phyloP scores from a whole-genome alignment of 495 filamentous ascomycete species.

The Penicillium atrosanguineum region DNA sequence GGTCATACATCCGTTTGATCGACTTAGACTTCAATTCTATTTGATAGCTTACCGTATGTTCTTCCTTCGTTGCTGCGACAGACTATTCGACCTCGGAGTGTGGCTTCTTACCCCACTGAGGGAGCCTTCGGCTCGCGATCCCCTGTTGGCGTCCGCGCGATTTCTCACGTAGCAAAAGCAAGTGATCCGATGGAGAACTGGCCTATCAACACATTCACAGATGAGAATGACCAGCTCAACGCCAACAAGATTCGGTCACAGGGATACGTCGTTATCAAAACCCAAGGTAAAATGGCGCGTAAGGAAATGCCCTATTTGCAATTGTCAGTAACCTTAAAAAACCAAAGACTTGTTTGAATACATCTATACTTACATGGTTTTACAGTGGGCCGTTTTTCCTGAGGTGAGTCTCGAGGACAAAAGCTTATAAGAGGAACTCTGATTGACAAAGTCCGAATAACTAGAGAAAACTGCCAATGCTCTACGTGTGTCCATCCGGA shows the following conservation, averaged over 20 bases:
- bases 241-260: background rate
- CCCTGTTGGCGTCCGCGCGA: background rate
- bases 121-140: background rate
- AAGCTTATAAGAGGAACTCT: background rate
- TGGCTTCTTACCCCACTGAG: background rate
- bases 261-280: background rate
- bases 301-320: background rate
- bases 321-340: constrained; percentile 1
- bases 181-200: background rate
- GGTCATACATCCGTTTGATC: background rate
- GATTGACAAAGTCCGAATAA: background rate
- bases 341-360: background rate
- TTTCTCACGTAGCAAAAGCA: background rate
- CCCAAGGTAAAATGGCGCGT: background rate
- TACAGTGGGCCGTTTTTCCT: constrained; percentile 20
- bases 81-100: background rate
- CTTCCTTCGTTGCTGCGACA: background rate
- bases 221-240: background rate
- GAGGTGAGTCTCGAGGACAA: constrained; percentile 14
- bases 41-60: background rate
- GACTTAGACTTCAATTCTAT: too few relatives aligned
- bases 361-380: background rate
- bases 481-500: constrained; percentile 67
- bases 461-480: constrained; percentile 82
- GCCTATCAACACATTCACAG: background rate